Percentiles rank a stretch among this genome's conserved stretches.
These are phyloP conservation scores for Thelonectria olida DNA, from an alignment of 2,329 filamentous ascomycete species.

Conservation along the genomic window DNA sequence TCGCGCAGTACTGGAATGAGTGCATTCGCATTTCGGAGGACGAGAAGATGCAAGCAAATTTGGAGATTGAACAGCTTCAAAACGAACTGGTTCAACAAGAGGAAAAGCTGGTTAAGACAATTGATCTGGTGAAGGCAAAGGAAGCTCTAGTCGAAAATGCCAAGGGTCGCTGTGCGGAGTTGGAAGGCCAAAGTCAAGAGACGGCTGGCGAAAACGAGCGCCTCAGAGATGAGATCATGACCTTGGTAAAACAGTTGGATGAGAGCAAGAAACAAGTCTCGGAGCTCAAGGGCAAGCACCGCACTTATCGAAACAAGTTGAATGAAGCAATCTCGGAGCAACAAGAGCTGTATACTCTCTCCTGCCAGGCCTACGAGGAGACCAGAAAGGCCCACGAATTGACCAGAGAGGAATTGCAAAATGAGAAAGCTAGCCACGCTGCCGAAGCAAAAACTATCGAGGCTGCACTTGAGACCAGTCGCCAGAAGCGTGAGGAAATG, in stretches of 20 bases:
- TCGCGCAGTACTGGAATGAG: conserved; percentile 47
- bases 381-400: too few species aligned
- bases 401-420: conserved; percentile 46
- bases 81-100: conserved; percentile 31
- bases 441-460: conserved; percentile 37
- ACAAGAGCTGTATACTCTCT: conserved; percentile 51
- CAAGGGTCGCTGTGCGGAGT: conserved; percentile 34
- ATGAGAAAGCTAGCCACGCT: conserved; percentile 40
- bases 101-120: conserved; percentile 29
- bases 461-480: conserved; percentile 39
- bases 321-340: conserved; percentile 58
- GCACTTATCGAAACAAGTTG: conserved; percentile 49
- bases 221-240: conserved; percentile 40
- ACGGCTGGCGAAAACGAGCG: conserved; percentile 36
- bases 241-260: conserved; percentile 38
- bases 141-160: conserved; percentile 36
- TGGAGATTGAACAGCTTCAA: conserved; percentile 41
- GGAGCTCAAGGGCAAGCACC: conserved; percentile 46
- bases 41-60: conserved; percentile 38
- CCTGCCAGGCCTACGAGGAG: conserved; percentile 45
- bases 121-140: conserved; percentile 30
- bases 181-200: conserved; percentile 38
- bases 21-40: conserved; percentile 44
- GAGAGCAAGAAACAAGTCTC: conserved; percentile 32
- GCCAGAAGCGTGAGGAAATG: conserved; percentile 45